These are phyloP conservation scores for Laburnicola sp. DNA, from an alignment of 2,329 filamentous ascomycete species.

Conservation along the genomic window DNA sequence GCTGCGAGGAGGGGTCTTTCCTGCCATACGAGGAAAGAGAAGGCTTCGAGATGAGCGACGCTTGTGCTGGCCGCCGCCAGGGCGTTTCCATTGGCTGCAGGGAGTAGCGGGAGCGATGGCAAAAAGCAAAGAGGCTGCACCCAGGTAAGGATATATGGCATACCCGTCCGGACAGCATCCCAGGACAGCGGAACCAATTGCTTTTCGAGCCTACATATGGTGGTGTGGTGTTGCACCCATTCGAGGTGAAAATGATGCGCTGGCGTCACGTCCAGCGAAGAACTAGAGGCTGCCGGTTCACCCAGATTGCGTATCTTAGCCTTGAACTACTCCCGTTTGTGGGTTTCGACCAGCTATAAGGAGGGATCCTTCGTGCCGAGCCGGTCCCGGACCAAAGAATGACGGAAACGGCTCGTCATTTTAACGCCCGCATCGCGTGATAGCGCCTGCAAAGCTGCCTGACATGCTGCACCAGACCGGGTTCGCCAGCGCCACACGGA, in stretches of 20 bases:
- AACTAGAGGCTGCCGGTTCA: slow-evolving; percentile 32
- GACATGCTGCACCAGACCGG: background rate
- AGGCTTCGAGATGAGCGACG: slow-evolving; percentile 30
- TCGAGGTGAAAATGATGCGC: slow-evolving; percentile 35
- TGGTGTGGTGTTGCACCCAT: slow-evolving; percentile 24
- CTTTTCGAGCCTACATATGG: slow-evolving; percentile 16
- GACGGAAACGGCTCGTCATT: slow-evolving; percentile 12
- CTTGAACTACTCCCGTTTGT: slow-evolving; percentile 29
- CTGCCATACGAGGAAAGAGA: slow-evolving; percentile 17
- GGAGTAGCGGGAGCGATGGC: slow-evolving; percentile 27
- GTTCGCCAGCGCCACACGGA: background rate
- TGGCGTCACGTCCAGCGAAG: slow-evolving; percentile 35
- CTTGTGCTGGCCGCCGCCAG: slow-evolving; percentile 32
- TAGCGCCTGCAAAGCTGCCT: slow-evolving; percentile 12
- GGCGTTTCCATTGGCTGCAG: slow-evolving; percentile 35
- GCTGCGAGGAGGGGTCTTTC: slow-evolving; percentile 22
- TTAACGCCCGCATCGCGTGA: slow-evolving; percentile 10
- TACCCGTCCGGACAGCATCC: too few species aligned
- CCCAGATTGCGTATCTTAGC: slow-evolving; percentile 28
- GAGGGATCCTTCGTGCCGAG: slow-evolving; percentile 30
- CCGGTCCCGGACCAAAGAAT: slow-evolving; percentile 32
- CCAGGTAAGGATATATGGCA: slow-evolving; percentile 34
- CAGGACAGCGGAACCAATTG: slow-evolving; percentile 29
- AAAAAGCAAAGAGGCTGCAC: slow-evolving; percentile 29
- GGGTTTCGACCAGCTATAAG: slow-evolving; percentile 27